Evolutionary conservation across 2,329 filamentous ascomycete species (phyloP).

Genomic region (Paraconiothyrium brasiliense): DNA sequence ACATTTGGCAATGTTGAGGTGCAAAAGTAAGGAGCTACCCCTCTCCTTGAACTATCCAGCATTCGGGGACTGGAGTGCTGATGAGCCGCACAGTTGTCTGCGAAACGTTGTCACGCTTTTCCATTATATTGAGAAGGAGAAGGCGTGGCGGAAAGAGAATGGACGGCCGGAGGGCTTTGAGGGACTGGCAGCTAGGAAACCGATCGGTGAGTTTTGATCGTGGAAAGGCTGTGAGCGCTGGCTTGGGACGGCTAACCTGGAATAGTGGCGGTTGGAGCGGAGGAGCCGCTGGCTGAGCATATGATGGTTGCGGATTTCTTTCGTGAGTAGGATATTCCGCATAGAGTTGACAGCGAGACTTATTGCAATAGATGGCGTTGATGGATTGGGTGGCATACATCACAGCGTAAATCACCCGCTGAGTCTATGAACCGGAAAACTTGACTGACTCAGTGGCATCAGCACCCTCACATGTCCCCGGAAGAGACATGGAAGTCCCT

Average conservation of each 20-base stretch:
- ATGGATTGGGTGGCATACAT: constrained; percentile 61
- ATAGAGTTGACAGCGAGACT: constrained; percentile 9
- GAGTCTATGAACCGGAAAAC: background rate
- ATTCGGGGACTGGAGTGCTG: constrained; percentile 4
- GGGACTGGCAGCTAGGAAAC: constrained; percentile 75
- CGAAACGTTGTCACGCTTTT: constrained; percentile 91
- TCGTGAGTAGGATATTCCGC: constrained; percentile 65
- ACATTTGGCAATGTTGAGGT: constrained; percentile 95
- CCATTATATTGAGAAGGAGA: constrained; percentile 88
- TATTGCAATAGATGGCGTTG: constrained; percentile 53
- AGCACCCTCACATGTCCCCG: constrained; percentile 60
- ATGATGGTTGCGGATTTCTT: constrained; percentile 77
- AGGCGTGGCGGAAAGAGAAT: constrained; percentile 78
- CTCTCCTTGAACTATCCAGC: constrained; percentile 4
- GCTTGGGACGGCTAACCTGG: constrained; percentile 3
- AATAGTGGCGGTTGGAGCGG: constrained; percentile 80
- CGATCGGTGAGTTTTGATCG: constrained; percentile 60
- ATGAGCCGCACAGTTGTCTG: constrained; percentile 69
- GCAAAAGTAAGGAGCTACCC: constrained; percentile 66
- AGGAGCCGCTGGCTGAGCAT: constrained; percentile 85
- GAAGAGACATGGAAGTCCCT: constrained; percentile 59
- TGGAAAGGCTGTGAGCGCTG: background rate
- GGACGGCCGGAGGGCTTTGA: constrained; percentile 77
- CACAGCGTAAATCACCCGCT: constrained; percentile 46
- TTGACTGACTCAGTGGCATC: constrained; percentile 8